phyloP scores from a whole-genome alignment of 371 early-diverging fungal species.

The Zopfochytrium polystomum region DNA sequence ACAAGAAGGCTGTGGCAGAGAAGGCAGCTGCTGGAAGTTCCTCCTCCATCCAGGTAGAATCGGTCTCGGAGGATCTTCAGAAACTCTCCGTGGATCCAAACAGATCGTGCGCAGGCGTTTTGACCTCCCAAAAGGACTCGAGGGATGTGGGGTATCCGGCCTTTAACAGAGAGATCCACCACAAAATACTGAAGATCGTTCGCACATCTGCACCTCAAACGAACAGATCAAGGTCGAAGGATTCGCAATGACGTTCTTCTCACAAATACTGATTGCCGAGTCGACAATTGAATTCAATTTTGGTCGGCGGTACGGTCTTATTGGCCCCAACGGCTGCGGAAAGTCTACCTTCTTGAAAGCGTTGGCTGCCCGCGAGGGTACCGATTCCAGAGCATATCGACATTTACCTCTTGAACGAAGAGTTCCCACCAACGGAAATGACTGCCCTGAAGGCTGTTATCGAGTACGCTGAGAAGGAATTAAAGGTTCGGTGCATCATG shows the following conservation, averaged over 20 bases:
- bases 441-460: conserved; percentile 91
- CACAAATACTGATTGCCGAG: conserved; percentile 88
- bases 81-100: conserved; percentile 40
- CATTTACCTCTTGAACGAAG: conserved; percentile 92
- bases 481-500: conserved; percentile 50
- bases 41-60: conserved; percentile 14
- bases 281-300: conserved; percentile 95
- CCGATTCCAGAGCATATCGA: conserved; percentile 96
- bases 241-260: conserved; percentile 89
- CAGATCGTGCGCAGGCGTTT: conserved; percentile 88
- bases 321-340: conserved; percentile 97
- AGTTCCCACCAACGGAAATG: conserved; percentile 89
- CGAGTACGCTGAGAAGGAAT: conserved; percentile 81
- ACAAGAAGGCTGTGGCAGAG: conserved; percentile 6
- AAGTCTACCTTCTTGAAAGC: conserved; percentile 96
- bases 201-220: not conserved
- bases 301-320: conserved; percentile 95
- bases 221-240: conserved; percentile 76
- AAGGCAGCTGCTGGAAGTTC: conserved; percentile 10
- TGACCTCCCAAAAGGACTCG: conserved; percentile 86
- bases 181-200: not conserved
- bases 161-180: not conserved
- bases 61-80: conserved; percentile 29
- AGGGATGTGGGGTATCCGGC: conserved; percentile 68
- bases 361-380: conserved; percentile 89